Evolutionary conservation across 495 filamentous ascomycete species (phyloP).

Genomic region (Pyronema omphalodes): DNA sequence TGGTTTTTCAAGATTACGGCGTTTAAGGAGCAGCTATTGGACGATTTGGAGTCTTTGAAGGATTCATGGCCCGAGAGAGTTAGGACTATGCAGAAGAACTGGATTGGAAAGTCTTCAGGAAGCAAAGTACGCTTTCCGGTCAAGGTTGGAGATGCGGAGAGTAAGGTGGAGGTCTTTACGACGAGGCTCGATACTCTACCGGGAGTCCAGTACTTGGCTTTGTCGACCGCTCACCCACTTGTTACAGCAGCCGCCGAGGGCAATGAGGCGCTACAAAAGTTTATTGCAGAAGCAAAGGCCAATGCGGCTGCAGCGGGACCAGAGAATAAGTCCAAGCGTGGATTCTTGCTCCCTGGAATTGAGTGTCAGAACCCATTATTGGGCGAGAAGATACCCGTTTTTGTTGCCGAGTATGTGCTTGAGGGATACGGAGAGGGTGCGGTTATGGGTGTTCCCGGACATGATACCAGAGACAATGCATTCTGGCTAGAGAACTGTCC

Average conservation of each 20-base stretch:
- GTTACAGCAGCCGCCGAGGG: slow-evolving; percentile 40
- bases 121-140: slow-evolving; percentile 53
- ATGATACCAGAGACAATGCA: slow-evolving; percentile 54
- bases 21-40: slow-evolving; percentile 54
- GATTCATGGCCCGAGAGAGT: slow-evolving; percentile 65
- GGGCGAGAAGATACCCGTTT: slow-evolving; percentile 46
- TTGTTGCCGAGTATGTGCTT: slow-evolving; percentile 69
- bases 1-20: slow-evolving; percentile 79
- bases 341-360: slow-evolving; percentile 44
- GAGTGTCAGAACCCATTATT: slow-evolving; percentile 49
- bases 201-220: slow-evolving; percentile 66
- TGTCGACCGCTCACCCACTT: slow-evolving; percentile 56
- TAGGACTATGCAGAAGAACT: slow-evolving; percentile 67
- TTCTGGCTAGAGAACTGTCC: slow-evolving; percentile 57
- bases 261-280: slow-evolving; percentile 42
- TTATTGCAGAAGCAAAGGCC: slow-evolving; percentile 42
- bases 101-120: slow-evolving; percentile 64
- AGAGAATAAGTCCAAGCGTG: slow-evolving; percentile 46
- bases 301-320: neutral
- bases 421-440: slow-evolving; percentile 75
- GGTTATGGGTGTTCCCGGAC: slow-evolving; percentile 81
- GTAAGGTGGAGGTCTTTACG: slow-evolving; percentile 56
- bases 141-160: slow-evolving; percentile 15
- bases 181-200: slow-evolving; percentile 70
- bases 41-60: slow-evolving; percentile 48